Evolutionary conservation across 2,329 filamentous ascomycete species (phyloP).

Genomic region (Paracoccidioides brasiliensis): DNA sequence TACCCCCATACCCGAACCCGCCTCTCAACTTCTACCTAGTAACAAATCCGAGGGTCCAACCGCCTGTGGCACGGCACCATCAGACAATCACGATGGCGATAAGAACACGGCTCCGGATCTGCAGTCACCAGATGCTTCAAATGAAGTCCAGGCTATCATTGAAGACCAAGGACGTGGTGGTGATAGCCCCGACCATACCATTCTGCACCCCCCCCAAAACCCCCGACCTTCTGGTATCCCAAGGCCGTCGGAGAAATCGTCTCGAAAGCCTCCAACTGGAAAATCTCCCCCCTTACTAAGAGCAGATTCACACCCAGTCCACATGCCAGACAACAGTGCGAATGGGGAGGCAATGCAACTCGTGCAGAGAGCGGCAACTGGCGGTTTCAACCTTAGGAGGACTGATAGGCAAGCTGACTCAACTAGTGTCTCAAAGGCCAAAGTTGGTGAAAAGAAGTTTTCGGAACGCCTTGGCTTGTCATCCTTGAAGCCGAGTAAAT

Average conservation of each 20-base stretch:
- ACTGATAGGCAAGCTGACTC: constrained; percentile 14
- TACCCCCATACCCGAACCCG: not conserved
- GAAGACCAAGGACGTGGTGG: constrained; percentile 7
- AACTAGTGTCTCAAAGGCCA: constrained; percentile 22
- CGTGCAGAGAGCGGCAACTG: constrained; percentile 8
- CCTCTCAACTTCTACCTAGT: not conserved
- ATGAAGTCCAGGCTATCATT: constrained; percentile 8
- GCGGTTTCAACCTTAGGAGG: constrained; percentile 9
- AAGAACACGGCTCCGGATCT: not conserved
- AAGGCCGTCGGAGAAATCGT: constrained; percentile 15
- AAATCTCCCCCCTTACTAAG: constrained; percentile 37
- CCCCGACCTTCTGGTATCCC: constrained; percentile 28
- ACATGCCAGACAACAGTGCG: constrained; percentile 11
- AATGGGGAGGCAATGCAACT: not conserved
- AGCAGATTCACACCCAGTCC: constrained; percentile 39
- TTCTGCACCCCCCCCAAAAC: constrained; percentile 10
- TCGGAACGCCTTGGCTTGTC: constrained; percentile 57
- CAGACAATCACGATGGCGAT: not conserved
- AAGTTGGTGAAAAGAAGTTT: constrained; percentile 55
- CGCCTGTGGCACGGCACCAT: not conserved
- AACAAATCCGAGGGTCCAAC: not conserved
- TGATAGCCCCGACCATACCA: not conserved
- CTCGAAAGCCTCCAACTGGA: constrained; percentile 22
- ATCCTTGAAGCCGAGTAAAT: constrained; percentile 47
- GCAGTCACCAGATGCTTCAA: not conserved